Base-by-base conservation (phyloP, 345 rosid species). In the Diplotaxis tenuifolia region DNA sequence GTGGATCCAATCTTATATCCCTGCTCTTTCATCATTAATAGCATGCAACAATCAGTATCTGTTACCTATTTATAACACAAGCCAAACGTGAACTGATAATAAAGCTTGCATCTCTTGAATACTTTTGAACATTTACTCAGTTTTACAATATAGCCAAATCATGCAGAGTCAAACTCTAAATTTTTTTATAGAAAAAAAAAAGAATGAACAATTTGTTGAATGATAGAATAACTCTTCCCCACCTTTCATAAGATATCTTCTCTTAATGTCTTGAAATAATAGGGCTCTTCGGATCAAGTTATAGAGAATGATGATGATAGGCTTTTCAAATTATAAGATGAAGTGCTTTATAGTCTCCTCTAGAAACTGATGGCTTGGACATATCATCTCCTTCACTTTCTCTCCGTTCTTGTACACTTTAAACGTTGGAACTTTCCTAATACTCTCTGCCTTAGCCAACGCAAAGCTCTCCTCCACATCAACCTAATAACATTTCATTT, bases 391-490 rank as follows among this genome's bases (percentile, higher is more conserved):
- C 92, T 88, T 87, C 82, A 90, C 84, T 62, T 82, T 83, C 20
- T 71, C 84, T 40, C 94, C 89, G 9, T 84, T 84, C 84, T 87
- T 90, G 85, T 88, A 88, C 54, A 90, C 84, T 82, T 83, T 90
- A 78, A 86, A 90, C 22, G 96, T 87, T 0, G 94, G 96, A 58
- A 87, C 89, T 45, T 60, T 85, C 78, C 87, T 84, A 79, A 90
- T 83, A 62, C 81, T 76, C 85, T 90, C 93, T 1, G 88, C 79
- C 67, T 75, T 88, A 28, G 88, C 92, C 64, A 88, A 78, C 53
- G 77, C 79, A 68, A 84, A 52, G 76, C 76, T 82, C 50, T 88
- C 89, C 68, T 84, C 94, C 34, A 86, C 84, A 62, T 90, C 94
- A 80, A 90, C 90, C 96, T 90, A 57, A 10, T 19, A 4, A 36